Conservation (phyloP, 108 stramenopile species). For the Parietichytrium sp. region DNA sequence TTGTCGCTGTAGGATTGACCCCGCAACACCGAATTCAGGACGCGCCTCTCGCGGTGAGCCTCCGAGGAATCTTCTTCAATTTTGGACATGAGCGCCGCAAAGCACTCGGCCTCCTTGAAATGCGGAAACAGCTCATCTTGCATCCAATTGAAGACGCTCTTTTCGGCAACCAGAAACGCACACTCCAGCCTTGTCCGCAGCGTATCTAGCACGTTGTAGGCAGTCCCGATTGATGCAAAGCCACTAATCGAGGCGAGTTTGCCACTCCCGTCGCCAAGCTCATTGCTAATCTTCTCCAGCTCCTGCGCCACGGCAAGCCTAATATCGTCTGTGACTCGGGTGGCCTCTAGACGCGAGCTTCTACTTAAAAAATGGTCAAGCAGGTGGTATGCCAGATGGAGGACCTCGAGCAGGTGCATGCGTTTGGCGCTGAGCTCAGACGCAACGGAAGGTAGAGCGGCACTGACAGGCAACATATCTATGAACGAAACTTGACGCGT, state of each 20-base stretch:
- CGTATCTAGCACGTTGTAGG: neutral
- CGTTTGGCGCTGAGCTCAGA: conserved; percentile 16
- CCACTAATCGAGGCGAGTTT: conserved; percentile 28
- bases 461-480: conserved; percentile 30
- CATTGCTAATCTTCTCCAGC: conserved; percentile 14
- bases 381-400: neutral
- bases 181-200: neutral
- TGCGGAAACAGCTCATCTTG: neutral
- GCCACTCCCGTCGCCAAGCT: neutral
- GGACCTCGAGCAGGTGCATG: neutral
- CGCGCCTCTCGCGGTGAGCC: neutral
- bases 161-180: neutral
- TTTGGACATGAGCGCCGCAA: neutral
- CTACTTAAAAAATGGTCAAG: conserved; percentile 21
- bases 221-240: conserved; percentile 33
- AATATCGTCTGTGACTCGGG: neutral
- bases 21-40: neutral
- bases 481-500: neutral
- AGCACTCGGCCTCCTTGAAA: neutral
- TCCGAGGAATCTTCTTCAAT: conserved; percentile 1
- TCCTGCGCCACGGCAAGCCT: neutral
- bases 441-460: conserved; percentile 14
- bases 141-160: conserved; percentile 9
- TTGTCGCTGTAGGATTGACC: neutral
- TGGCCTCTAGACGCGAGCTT: conserved; percentile 7